Base-by-base conservation (phyloP, 768 basidiomycete genomes). In the Coprinellus aureogranulatus region DNA sequence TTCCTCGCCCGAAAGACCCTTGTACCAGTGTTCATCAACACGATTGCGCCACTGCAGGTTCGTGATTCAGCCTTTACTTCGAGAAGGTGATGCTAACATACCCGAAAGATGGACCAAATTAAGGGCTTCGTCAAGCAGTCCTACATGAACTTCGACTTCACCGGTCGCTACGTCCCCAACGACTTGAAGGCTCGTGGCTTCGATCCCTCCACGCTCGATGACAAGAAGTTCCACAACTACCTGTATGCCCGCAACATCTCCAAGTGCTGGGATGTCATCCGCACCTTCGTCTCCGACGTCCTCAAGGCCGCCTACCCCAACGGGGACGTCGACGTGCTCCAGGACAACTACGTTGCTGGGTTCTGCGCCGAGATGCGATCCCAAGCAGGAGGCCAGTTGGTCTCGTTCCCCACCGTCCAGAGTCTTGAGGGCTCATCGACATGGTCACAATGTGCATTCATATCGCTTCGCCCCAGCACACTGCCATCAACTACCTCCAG, bases 401-500 rank as follows among this genome's bases (percentile, higher is more conserved):
- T 46, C 4, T 64, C 60, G 34, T 70, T 72, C 62, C 70, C 70
- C 9, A 34, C 34, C 34, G 61, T 68, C 57, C 57, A 56, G 31
- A 70, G 68, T 0, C 50, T 70, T 26, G 63, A 66, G 64, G 63
- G 16, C 52, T 70, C 31, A 67, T 70, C 53, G 66, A 72, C 58
- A 46, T 65, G 22, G 64, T 67, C 46, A 70, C 68, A 0, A 70
- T 72, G 69, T 67, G 67, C 61, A 70, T 72, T 41, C 69, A 72
- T 57, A 68, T 70, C 53, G 69, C 70, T 18, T 60, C 67, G 11
- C 65, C 69, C 4, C 70, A 72, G 58, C 70, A 72, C 53, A 72
- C 67, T 25, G 70, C 70, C 3, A 66, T 72, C 57, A 72, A 72
- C 55, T 72, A 70, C 53, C 64, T 72, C 23, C 70, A 72, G 57